These are phyloP conservation scores for Globisporangium parvum DNA, from an alignment of 352 stramenopile genomes.

Conservation along the genomic window DNA sequence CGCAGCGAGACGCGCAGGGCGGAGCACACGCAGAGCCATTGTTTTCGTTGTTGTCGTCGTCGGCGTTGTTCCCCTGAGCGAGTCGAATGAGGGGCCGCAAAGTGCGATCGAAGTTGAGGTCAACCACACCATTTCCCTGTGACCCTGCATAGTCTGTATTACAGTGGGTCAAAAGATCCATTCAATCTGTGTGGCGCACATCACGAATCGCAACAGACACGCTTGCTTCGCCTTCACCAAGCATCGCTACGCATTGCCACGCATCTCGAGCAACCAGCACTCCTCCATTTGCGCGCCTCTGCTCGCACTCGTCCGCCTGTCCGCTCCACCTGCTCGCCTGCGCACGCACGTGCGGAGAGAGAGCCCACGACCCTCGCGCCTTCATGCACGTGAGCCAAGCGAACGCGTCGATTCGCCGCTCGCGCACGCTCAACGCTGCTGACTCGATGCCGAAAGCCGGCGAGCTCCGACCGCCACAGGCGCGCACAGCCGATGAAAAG, in stretches of 20 bases:
- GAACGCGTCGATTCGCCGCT: slow-evolving; percentile 50
- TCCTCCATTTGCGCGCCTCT: neutral
- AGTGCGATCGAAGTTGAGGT: too few species aligned
- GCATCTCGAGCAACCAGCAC: neutral
- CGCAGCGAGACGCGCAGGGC: slow-evolving; percentile 16
- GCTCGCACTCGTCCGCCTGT: neutral
- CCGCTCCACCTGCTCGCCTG: neutral
- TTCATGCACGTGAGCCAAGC: slow-evolving; percentile 62
- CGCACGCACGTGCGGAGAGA: too few species aligned
- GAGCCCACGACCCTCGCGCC: neutral
- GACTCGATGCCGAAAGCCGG: slow-evolving; percentile 13
- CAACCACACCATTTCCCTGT: too few species aligned
- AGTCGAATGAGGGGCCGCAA: neutral
- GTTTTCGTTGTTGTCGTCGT: slow-evolving; percentile 2
- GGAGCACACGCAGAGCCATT: slow-evolving; percentile 42
- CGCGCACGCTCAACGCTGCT: slow-evolving; percentile 32
- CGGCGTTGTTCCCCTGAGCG: neutral
- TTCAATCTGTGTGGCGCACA: neutral
- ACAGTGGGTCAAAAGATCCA: too few species aligned
- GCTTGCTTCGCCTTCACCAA: too few species aligned
- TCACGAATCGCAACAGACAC: neutral
- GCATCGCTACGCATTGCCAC: neutral
- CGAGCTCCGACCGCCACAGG: slow-evolving; percentile 2
- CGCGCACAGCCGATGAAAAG: slow-evolving; percentile 7
- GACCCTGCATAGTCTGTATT: too few species aligned